Conservation (phyloP, 306 rosid species). For the Canavalia ensiformis region DNA sequence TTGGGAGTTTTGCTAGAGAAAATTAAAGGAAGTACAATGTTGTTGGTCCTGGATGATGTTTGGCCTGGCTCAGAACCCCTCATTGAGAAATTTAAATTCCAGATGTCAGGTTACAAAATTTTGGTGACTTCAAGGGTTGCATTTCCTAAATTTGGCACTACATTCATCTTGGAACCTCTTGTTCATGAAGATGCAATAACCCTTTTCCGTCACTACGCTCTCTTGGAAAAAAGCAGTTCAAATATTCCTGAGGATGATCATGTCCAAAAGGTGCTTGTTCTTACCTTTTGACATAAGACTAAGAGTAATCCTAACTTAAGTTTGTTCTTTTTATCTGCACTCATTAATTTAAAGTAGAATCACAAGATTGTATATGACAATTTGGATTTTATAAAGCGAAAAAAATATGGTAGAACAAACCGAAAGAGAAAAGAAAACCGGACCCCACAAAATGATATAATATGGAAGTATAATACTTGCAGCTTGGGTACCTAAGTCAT, state of each 20-base stretch:
- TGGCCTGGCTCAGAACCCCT: slow-evolving; percentile 69
- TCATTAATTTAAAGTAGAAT: not conserved
- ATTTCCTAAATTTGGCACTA: slow-evolving; percentile 48
- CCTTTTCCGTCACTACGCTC: slow-evolving; percentile 64
- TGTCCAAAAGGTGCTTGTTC: slow-evolving; percentile 54
- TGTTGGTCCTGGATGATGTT: slow-evolving; percentile 74
- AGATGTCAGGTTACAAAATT: slow-evolving; percentile 60
- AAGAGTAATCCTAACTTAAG: not conserved
- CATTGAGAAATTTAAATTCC: slow-evolving; percentile 51
- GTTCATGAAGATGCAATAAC: slow-evolving; percentile 54
- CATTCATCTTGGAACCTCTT: slow-evolving; percentile 51
- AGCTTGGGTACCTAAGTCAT: not conserved
- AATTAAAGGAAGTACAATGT: slow-evolving; percentile 41
- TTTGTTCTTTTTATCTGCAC: not conserved
- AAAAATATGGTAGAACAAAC: not conserved
- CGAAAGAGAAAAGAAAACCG: not conserved
- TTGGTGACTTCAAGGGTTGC: slow-evolving; percentile 70
- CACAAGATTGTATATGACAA: slow-evolving; percentile 1
- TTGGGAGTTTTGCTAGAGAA: slow-evolving; percentile 44
- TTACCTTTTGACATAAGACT: not conserved
- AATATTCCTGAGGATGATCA: slow-evolving; percentile 44
- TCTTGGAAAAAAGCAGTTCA: slow-evolving; percentile 20
- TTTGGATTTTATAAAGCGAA: not conserved
- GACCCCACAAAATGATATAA: not conserved
- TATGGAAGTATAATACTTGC: slow-evolving; percentile 15